Conservation (phyloP, 805 yeast species). For the Candida boleticola region DNA sequence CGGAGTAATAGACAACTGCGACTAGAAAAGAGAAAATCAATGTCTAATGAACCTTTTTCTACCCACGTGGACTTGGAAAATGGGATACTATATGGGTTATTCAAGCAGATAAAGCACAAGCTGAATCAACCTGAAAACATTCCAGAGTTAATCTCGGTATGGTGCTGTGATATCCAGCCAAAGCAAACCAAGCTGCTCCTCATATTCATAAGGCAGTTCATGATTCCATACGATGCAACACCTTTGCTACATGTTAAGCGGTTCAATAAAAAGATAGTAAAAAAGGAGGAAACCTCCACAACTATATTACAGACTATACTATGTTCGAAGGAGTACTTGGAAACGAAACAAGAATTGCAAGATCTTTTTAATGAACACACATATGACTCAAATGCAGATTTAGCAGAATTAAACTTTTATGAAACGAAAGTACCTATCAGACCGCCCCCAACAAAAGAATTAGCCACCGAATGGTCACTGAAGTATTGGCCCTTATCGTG, state of each 20-base stretch:
- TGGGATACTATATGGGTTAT: constrained; percentile 43
- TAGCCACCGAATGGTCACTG: constrained; percentile 62
- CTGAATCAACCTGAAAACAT: constrained; percentile 13
- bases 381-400: constrained; percentile 6
- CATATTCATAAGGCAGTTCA: constrained; percentile 22
- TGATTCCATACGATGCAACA: constrained; percentile 24
- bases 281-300: not conserved
- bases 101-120: constrained; percentile 43
- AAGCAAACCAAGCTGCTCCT: constrained; percentile 25
- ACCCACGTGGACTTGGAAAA: constrained; percentile 43
- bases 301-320: constrained; percentile 38
- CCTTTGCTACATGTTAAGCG: constrained; percentile 52
- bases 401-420: constrained; percentile 12
- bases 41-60: constrained; percentile 1
- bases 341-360: constrained; percentile 19
- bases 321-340: constrained; percentile 41
- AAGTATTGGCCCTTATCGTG: constrained; percentile 86
- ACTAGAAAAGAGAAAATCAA: not conserved
- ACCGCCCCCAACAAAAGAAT: constrained; percentile 72
- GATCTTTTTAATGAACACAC: constrained; percentile 17
- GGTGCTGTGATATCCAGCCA: constrained; percentile 50
- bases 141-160: constrained; percentile 32
- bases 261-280: constrained; percentile 35
- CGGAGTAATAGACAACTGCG: constrained; percentile 1
- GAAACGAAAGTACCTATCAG: constrained; percentile 49